Evolutionary conservation across 176 grass and related monocot genomes (phyloP), one percentile per base, ranked within the genome.

Genomic region (sorghum (Sorghum bicolor)): DNA sequence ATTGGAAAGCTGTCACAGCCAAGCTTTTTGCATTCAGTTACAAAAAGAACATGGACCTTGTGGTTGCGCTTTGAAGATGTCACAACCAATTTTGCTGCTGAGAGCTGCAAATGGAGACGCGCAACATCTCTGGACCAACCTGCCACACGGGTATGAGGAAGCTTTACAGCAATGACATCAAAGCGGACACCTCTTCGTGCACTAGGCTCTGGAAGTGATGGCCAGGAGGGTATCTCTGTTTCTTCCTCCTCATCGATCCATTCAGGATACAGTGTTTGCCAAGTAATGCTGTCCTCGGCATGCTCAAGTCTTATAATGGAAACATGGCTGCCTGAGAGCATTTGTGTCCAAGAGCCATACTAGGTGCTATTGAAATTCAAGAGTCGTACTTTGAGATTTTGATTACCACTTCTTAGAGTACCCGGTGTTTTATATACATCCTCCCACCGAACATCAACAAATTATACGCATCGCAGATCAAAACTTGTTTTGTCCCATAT

Each of bases 181-280:
- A 91, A 94, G 28, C 2, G 73, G n/a, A n/a, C 70, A 11, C 88
- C 64, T 88, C 74, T 91, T 60, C n/a, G 88, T 58, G 78, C 69
- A 80, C 48, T 88, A 81, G 88, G 92, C 29, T 91, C 88, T 43
- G 92, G 86, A 83, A 94, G 62, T 37, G 80, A 88, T 33, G 92
- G 92, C 6, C 92, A 94, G 28, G 82, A 72, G 0, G 88, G 92
- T 81, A 88, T 61, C 31, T 83, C 80, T 36, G 70, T 72, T 43
- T 94, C 90, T 72, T 97, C 90, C 80, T 97, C 94, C 89, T 97
- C 94, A 10, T 97, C 92, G 1, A 97, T 97, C 94, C 94, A 97
- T 91, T 97, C 94, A 39, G 94, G 94, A 50, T 94, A 97, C 15
- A 97, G 86, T 37, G 34, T 72, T 19, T 89, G 72, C 94, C 94